These are phyloP conservation scores for Backusella mclennaniae DNA, from an alignment of 192 early-diverging fungal genomes.

Conservation along the genomic window DNA sequence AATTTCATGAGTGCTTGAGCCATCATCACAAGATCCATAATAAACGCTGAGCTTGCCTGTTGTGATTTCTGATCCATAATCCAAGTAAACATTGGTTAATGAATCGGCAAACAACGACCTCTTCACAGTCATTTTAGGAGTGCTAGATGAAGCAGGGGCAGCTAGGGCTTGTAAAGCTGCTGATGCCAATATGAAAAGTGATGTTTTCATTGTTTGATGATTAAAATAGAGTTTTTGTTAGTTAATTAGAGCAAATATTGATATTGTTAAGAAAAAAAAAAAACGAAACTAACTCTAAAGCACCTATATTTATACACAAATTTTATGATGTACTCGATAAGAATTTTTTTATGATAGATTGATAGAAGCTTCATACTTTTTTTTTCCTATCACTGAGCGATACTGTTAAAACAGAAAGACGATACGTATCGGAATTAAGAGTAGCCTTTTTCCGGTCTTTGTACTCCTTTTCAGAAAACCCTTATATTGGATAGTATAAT, in stretches of 20 bases:
- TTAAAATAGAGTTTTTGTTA: neutral
- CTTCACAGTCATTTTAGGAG: neutral
- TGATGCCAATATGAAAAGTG: slow-evolving; percentile 15
- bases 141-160: neutral
- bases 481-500: too few relatives aligned
- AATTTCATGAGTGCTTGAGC: neutral
- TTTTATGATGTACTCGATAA: neutral
- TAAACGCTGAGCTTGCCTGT: neutral
- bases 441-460: too few relatives aligned
- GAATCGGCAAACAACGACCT: neutral
- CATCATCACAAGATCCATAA: neutral
- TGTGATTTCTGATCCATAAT: neutral
- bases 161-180: slow-evolving; percentile 8
- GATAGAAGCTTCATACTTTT: neutral
- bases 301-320: neutral
- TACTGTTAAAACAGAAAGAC: neutral
- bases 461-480: too few relatives aligned
- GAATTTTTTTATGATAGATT: neutral
- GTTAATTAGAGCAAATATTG: neutral
- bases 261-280: neutral
- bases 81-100: neutral
- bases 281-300: neutral
- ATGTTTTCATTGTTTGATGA: neutral
- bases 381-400: neutral
- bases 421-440: too few relatives aligned